A percentile compares a stretch with the other conserved stretches of the same genome.
Evolutionary conservation across 2,329 filamentous ascomycete species (phyloP).

Genomic region (Neofusicoccum kwambonambiense): DNA sequence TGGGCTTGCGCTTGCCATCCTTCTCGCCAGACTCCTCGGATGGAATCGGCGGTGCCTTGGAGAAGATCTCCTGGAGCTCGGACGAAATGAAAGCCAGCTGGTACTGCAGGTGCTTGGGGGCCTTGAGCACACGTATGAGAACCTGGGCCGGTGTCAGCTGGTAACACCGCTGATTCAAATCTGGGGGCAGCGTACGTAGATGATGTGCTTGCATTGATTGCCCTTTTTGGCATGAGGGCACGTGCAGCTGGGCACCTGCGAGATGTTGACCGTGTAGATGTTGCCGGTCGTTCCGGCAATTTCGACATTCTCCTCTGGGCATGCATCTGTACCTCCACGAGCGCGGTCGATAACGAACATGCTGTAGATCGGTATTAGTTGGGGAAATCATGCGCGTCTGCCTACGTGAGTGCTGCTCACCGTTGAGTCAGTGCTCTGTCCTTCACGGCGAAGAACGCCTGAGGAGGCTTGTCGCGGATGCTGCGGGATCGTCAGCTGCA

Average conservation of each 20-base stretch:
- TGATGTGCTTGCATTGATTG: constrained; percentile 63
- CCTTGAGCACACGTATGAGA: constrained; percentile 58
- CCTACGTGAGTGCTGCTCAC: constrained; percentile 11
- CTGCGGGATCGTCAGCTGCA: constrained; percentile 19
- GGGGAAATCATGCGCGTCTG: constrained; percentile 1
- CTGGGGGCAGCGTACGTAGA: constrained; percentile 49
- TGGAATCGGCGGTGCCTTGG: constrained; percentile 51
- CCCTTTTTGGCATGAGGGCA: constrained; percentile 57
- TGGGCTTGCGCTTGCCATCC: constrained; percentile 54
- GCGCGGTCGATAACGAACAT: constrained; percentile 58
- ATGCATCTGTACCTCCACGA: constrained; percentile 43
- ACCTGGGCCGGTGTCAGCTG: constrained; percentile 37
- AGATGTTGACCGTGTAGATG: constrained; percentile 58
- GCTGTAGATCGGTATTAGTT: constrained; percentile 27
- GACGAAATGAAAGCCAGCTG: constrained; percentile 60
- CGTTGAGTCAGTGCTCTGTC: constrained; percentile 51
- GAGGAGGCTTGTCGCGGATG: constrained; percentile 42
- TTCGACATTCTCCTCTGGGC: constrained; percentile 53
- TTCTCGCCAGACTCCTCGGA: constrained; percentile 38
- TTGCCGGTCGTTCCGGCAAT: constrained; percentile 63
- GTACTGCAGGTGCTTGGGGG: constrained; percentile 54
- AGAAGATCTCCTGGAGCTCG: constrained; percentile 58
- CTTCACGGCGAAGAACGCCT: constrained; percentile 48
- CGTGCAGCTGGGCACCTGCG: constrained; percentile 52
- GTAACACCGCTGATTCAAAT: neutral